Evolutionary conservation across 2,329 filamentous ascomycete genomes (phyloP).

Genomic region (Exophiala sp.): DNA sequence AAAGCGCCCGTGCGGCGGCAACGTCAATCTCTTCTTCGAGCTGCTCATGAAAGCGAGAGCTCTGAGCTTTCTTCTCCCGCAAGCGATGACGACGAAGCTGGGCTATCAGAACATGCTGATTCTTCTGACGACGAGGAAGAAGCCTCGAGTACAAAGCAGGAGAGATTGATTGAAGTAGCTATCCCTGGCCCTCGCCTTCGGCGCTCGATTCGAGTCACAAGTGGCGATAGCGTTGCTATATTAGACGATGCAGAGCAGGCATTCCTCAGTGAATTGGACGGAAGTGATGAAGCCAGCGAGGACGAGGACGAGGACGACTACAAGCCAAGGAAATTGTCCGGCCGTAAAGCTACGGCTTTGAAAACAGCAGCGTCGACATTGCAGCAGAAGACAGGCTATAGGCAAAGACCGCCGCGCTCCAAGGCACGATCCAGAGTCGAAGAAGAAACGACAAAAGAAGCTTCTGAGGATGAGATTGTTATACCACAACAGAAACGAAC

Average conservation of each 20-base stretch:
- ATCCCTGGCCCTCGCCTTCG: background rate
- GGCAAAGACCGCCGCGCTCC: background rate
- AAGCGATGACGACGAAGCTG: background rate
- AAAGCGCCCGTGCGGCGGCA: constrained; percentile 6
- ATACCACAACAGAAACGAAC: constrained; percentile 3
- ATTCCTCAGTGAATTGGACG: background rate
- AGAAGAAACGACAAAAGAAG: background rate
- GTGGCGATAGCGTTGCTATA: background rate
- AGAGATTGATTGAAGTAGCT: constrained; percentile 1
- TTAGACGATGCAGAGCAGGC: background rate
- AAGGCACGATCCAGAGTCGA: background rate
- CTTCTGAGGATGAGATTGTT: constrained; percentile 1
- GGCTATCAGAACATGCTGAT: background rate
- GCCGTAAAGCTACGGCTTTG: background rate
- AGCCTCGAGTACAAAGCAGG: background rate
- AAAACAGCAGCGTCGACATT: background rate
- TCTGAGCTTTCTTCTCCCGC: constrained; percentile 12
- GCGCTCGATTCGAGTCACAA: background rate
- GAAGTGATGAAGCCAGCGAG: constrained; percentile 6
- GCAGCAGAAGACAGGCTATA: background rate
- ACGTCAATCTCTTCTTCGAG: constrained; percentile 8
- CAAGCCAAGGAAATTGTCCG: constrained; percentile 3
- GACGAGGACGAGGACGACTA: constrained; percentile 10
- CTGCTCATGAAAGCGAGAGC: constrained; percentile 8
- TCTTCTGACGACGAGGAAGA: background rate